Percentiles rank a stretch among this genome's conserved stretches.
Conservation (phyloP, 768 basidiomycete genomes). For the Leccinum variicolor region DNA sequence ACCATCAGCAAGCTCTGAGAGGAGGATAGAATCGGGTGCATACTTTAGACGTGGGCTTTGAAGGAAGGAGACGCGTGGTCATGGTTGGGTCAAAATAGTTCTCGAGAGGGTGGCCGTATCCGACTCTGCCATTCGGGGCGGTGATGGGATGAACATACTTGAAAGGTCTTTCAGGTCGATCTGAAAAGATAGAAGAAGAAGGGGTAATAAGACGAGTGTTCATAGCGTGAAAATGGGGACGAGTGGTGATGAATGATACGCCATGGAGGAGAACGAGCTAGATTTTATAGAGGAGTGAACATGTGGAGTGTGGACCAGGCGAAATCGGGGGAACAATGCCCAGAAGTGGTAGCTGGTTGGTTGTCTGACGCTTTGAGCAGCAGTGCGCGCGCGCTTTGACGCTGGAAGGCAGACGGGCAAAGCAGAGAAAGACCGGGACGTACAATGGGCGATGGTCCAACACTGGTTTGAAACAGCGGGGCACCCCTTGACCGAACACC, state of each 20-base stretch:
- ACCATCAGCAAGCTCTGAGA: neutral
- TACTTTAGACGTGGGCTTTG: slow-evolving; percentile 13
- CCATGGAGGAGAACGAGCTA: neutral
- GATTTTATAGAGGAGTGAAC: slow-evolving; percentile 17
- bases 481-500: too few relatives aligned
- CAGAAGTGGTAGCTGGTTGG: neutral
- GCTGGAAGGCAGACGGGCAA: neutral
- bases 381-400: slow-evolving; percentile 8
- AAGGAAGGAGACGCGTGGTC: slow-evolving; percentile 14
- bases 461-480: slow-evolving; percentile 10
- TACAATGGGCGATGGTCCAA: neutral
- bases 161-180: slow-evolving; percentile 9
- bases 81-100: slow-evolving; percentile 25
- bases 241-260: slow-evolving; percentile 1
- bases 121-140: slow-evolving; percentile 12
- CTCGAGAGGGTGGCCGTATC: slow-evolving; percentile 21
- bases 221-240: slow-evolving; percentile 13
- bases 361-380: slow-evolving; percentile 4
- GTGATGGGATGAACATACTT: slow-evolving; percentile 10
- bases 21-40: neutral
- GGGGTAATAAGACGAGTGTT: slow-evolving; percentile 2
- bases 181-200: slow-evolving; percentile 11
- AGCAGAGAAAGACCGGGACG: neutral
- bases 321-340: slow-evolving; percentile 17
- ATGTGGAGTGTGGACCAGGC: slow-evolving; percentile 21